Conservation (phyloP, 2,329 filamentous ascomycete genomes). For the Westerdykella sp. region DNA sequence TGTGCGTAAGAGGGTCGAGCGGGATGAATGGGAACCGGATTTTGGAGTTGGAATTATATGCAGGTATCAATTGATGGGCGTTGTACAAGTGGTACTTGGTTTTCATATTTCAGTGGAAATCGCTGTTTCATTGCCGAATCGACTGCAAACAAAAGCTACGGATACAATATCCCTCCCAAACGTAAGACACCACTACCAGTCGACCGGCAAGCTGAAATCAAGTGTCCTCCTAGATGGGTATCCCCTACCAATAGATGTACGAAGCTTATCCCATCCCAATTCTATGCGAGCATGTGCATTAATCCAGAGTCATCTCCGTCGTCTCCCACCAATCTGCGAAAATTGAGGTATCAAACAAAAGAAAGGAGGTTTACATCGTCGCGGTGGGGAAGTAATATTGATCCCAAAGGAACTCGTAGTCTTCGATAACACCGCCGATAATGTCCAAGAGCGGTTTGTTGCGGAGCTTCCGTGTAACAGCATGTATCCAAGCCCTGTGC, state of each 20-base stretch:
- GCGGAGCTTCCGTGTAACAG: conserved; percentile 63
- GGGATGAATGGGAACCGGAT: no score
- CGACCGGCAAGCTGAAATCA: conserved; percentile 1
- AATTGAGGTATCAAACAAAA: conserved; percentile 3
- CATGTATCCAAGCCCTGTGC: conserved; percentile 55
- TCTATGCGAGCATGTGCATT: no score
- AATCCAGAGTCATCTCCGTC: no score
- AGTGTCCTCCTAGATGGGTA: conserved; percentile 1
- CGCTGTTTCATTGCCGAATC: background rate
- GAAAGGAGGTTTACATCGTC: conserved; percentile 41
- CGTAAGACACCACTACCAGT: conserved; percentile 5
- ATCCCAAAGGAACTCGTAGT: conserved; percentile 97
- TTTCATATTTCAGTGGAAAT: background rate
- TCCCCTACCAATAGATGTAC: conserved; percentile 1
- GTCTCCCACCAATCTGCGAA: background rate
- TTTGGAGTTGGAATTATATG: background rate
- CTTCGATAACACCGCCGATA: conserved; percentile 78
- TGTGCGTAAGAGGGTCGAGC: background rate
- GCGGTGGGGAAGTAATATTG: conserved; percentile 85
- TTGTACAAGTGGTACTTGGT: background rate
- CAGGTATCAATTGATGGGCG: background rate
- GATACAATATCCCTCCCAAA: background rate
- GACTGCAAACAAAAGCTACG: background rate
- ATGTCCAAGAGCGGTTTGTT: conserved; percentile 71
- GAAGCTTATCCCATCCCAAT: conserved; percentile 5